phyloP scores from a whole-genome alignment of 495 filamentous ascomycete species.

The Filosporella fistucella region DNA sequence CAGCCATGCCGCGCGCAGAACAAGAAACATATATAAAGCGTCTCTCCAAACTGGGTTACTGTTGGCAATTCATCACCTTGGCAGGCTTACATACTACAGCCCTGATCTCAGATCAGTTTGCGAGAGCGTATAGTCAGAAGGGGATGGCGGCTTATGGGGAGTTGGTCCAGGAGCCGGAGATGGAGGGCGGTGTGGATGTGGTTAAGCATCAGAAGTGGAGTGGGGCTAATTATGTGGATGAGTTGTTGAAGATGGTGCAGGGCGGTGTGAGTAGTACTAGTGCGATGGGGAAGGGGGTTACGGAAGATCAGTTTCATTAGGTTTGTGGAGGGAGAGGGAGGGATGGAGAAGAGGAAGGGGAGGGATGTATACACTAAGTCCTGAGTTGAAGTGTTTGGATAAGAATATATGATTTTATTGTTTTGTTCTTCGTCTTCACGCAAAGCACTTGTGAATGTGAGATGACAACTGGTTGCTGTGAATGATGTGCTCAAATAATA shows the following conservation, averaged over 20 bases:
- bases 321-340: not conserved
- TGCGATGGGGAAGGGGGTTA: conserved; percentile 97
- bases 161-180: conserved; percentile 95
- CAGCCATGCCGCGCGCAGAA: conserved; percentile 87
- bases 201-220: conserved; percentile 99
- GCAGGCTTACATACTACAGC: conserved; percentile 96
- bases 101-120: conserved; percentile 82
- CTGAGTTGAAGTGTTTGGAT: not conserved
- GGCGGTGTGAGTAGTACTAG: conserved; percentile 87
- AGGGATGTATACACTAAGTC: not conserved
- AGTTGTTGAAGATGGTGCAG: conserved; percentile 93
- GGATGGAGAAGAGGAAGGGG: not conserved
- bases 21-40: conserved; percentile 97
- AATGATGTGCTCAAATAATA: too few relatives aligned
- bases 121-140: conserved; percentile 69
- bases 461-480: too few relatives aligned
- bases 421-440: too few relatives aligned
- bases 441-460: too few relatives aligned
- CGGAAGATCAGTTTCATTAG: conserved; percentile 86
- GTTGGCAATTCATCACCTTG: conserved; percentile 99
- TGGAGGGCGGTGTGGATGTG: conserved; percentile 83
- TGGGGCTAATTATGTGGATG: conserved; percentile 90
- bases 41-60: conserved; percentile 84
- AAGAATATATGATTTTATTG: conserved; percentile 1
- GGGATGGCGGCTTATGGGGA: conserved; percentile 98